Conservation (phyloP, 768 basidiomycete genomes). For the Mycena galericulata region DNA sequence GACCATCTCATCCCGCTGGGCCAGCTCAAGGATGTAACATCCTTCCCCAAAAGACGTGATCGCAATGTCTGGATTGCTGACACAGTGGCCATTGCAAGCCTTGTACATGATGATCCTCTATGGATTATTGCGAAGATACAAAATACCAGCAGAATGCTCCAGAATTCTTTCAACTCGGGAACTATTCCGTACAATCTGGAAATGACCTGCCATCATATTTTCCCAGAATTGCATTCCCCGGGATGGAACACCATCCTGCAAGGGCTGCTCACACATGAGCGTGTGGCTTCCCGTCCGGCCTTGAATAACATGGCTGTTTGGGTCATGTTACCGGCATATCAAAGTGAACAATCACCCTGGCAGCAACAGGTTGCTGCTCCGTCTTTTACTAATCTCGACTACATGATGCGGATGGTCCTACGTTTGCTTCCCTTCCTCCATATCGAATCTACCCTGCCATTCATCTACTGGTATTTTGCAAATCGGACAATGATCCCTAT, state of each 20-base stretch:
- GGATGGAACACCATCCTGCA: neutral
- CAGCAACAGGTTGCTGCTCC: neutral
- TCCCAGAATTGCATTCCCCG: neutral
- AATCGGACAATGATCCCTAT: neutral
- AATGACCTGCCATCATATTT: neutral
- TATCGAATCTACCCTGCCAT: neutral
- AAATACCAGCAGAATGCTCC: neutral
- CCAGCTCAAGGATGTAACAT: neutral
- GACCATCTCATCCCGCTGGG: neutral
- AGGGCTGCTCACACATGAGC: neutral
- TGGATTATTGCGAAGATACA: neutral
- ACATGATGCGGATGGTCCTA: constrained; percentile 1
- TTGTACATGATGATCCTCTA: neutral
- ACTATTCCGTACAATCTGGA: neutral
- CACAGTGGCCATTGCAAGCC: neutral
- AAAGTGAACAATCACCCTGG: neutral
- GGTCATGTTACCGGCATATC: neutral
- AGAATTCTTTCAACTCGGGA: neutral
- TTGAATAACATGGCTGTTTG: neutral
- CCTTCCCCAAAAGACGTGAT: neutral
- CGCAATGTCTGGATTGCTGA: neutral
- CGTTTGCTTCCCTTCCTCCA: neutral
- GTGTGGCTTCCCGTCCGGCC: neutral
- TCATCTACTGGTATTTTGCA: neutral
- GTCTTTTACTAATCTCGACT: neutral